Conservation (phyloP, 176 grass and related monocot genomes). For the Hordeum marinum region DNA sequence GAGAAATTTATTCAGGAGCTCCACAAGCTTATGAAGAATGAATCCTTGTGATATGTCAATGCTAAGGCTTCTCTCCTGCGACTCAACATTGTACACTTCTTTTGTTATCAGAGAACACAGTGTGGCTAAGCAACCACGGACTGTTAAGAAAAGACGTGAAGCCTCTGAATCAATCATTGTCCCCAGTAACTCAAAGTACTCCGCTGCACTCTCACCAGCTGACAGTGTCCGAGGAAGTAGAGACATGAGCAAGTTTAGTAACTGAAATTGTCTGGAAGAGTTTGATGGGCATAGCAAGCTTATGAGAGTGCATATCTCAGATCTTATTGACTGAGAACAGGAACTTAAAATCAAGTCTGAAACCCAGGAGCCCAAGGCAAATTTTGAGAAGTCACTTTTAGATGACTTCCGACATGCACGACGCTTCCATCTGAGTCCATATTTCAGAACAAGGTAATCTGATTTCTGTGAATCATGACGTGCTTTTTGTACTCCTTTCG, state of each 20-base stretch:
- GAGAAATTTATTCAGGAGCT: slow-evolving; percentile 94
- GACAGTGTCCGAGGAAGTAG: slow-evolving; percentile 76
- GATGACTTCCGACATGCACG: slow-evolving; percentile 67
- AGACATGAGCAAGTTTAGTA: slow-evolving; percentile 88
- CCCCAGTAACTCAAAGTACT: slow-evolving; percentile 95
- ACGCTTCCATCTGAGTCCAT: slow-evolving; percentile 89
- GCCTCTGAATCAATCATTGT: slow-evolving; percentile 78
- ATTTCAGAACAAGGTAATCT: slow-evolving; percentile 79
- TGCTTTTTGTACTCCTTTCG: slow-evolving; percentile 55
- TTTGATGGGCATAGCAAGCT: slow-evolving; percentile 79
- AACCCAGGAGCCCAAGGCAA: slow-evolving; percentile 88
- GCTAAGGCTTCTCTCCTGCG: slow-evolving; percentile 86
- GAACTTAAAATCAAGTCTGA: slow-evolving; percentile 98
- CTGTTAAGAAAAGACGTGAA: slow-evolving; percentile 84
- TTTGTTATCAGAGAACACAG: slow-evolving; percentile 79
- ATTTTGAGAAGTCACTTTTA: slow-evolving; percentile 89
- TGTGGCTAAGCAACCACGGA: slow-evolving; percentile 68
- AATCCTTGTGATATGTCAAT: slow-evolving; percentile 98
- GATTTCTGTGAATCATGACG: slow-evolving; percentile 63
- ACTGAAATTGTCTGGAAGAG: slow-evolving; percentile 77
- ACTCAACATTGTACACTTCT: slow-evolving; percentile 89
- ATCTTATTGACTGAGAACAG: slow-evolving; percentile 97
- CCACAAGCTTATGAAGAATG: slow-evolving; percentile 93
- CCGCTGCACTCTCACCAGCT: slow-evolving; percentile 81
- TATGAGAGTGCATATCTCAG: slow-evolving; percentile 87